These are phyloP conservation scores for Vaccinium macrocarpon DNA, from an alignment of 148 eudicot genomes.

Conservation along the genomic window DNA sequence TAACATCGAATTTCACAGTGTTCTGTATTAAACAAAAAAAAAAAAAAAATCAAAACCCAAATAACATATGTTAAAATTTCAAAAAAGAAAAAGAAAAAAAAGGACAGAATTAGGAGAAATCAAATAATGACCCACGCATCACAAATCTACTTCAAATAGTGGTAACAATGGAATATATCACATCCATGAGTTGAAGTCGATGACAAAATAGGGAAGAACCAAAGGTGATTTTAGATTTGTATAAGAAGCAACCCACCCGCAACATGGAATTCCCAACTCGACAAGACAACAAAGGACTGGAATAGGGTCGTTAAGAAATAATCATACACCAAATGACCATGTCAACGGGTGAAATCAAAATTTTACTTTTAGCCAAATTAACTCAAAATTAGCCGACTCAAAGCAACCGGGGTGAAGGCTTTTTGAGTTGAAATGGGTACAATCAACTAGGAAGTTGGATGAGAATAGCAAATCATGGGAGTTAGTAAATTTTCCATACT, in stretches of 20 bases:
- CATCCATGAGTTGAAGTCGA: constrained; percentile 1
- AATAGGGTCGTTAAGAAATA: background rate
- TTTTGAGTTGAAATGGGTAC: background rate
- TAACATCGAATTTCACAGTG: constrained; percentile 95
- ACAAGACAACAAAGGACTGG: background rate
- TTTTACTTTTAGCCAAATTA: background rate
- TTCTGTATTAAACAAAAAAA: constrained; percentile 81
- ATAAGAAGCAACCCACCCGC: constrained; percentile 55
- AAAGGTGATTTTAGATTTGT: background rate
- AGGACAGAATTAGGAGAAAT: constrained; percentile 1
- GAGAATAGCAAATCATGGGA: background rate
- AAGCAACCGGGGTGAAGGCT: background rate
- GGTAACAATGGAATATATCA: background rate
- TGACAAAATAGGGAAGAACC: constrained; percentile 1
- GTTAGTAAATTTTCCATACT: background rate
- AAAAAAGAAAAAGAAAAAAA: too few relatives aligned
- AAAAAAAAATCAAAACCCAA: constrained; percentile 19
- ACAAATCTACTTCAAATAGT: background rate
- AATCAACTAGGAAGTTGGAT: background rate
- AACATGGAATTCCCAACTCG: constrained; percentile 87
- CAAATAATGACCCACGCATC: constrained; percentile 8
- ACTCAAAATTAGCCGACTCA: background rate
- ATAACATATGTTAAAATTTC: too few relatives aligned
- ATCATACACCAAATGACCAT: constrained; percentile 8
- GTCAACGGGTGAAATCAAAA: constrained; percentile 15